Conservation (phyloP, 139 green algal species). For the Spirogloea muscicola region DNA sequence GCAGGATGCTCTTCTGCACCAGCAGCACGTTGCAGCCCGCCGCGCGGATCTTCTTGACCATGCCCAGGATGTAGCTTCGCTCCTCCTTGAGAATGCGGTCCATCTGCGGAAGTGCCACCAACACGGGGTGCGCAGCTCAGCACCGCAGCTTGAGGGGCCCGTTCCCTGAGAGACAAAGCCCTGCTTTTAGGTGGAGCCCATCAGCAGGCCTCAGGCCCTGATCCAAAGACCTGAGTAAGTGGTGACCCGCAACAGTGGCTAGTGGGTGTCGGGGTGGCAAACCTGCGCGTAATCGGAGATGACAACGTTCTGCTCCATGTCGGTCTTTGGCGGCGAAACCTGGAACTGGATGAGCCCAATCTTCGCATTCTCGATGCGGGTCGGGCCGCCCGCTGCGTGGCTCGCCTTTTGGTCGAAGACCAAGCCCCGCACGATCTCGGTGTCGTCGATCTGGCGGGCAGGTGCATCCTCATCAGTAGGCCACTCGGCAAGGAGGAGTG, state of each 20-base stretch:
- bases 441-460: constrained; percentile 90
- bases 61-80: constrained; percentile 95
- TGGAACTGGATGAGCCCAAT: constrained; percentile 94
- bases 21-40: constrained; percentile 96
- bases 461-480: no score
- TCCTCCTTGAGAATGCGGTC: constrained; percentile 92
- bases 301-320: constrained; percentile 97
- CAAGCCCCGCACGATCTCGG: constrained; percentile 86
- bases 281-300: constrained; percentile 76
- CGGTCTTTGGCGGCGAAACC: constrained; percentile 94
- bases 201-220: no score
- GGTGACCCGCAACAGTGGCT: no score
- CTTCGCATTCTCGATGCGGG: constrained; percentile 87
- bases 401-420: constrained; percentile 93
- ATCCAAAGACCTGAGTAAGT: no score
- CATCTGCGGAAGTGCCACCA: no score
- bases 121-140: no score
- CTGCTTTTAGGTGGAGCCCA: no score
- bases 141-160: no score
- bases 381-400: constrained; percentile 84
- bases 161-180: no score
- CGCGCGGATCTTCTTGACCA: constrained; percentile 97
- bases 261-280: no score
- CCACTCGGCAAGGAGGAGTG: neutral
- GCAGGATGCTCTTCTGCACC: constrained; percentile 97